These are phyloP conservation scores for Amanita pallidorosea DNA, from an alignment of 768 basidiomycete genomes.

Conservation along the genomic window DNA sequence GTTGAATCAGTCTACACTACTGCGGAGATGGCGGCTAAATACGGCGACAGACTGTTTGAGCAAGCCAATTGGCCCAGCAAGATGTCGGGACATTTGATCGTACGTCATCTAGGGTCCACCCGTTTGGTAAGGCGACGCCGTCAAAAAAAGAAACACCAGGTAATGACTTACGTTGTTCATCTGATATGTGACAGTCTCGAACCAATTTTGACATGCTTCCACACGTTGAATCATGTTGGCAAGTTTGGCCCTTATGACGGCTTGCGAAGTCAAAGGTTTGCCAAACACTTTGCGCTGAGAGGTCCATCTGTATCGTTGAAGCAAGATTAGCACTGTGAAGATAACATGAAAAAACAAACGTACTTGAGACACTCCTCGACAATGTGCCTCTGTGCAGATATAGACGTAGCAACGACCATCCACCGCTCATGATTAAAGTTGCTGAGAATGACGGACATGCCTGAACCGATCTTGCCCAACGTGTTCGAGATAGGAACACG, in stretches of 20 bases:
- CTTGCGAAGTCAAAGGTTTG: slow-evolving; percentile 69
- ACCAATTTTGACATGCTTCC: slow-evolving; percentile 80
- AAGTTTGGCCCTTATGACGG: slow-evolving; percentile 84
- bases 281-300: slow-evolving; percentile 87
- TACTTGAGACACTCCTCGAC: slow-evolving; percentile 90
- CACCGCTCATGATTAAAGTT: slow-evolving; percentile 89
- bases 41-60: slow-evolving; percentile 63
- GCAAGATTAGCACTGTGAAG: slow-evolving; percentile 1
- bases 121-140: not conserved
- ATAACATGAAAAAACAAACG: slow-evolving; percentile 2
- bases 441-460: slow-evolving; percentile 72
- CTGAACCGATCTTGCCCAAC: slow-evolving; percentile 78
- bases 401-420: slow-evolving; percentile 69
- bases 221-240: slow-evolving; percentile 85
- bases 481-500: slow-evolving; percentile 82
- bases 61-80: slow-evolving; percentile 84
- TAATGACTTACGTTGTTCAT: slow-evolving; percentile 69
- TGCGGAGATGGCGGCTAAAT: not conserved
- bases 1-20: not conserved
- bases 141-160: slow-evolving; percentile 1
- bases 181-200: slow-evolving; percentile 83
- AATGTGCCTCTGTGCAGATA: slow-evolving; percentile 66
- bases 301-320: slow-evolving; percentile 56
- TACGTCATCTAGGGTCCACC: slow-evolving; percentile 61
- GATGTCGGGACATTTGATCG: slow-evolving; percentile 68